Percentiles rank a stretch among this genome's conserved stretches.
Evolutionary conservation across 352 stramenopile genomes (phyloP).

Genomic region (Blastocystis sp.): DNA sequence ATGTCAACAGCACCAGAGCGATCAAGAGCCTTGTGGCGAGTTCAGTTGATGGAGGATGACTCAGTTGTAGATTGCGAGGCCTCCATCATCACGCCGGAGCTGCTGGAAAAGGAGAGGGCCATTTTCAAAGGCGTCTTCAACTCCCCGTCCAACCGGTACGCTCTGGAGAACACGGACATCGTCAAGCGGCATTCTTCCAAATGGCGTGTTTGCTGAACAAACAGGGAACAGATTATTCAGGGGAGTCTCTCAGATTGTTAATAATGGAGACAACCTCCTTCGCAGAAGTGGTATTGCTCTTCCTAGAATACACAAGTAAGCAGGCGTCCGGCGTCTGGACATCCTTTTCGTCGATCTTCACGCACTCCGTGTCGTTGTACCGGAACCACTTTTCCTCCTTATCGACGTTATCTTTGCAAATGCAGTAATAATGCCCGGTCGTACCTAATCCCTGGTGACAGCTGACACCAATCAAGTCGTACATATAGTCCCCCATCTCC

Average conservation of each 20-base stretch:
- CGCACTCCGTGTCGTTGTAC: conserved; percentile 17
- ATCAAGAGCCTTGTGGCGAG: conserved; percentile 43
- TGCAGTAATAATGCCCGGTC: conserved; percentile 12
- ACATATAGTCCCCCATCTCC: conserved; percentile 13
- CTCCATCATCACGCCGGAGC: conserved; percentile 4
- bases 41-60: neutral
- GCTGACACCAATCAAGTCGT: conserved; percentile 46
- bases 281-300: neutral
- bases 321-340: conserved; percentile 4
- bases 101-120: conserved; percentile 10
- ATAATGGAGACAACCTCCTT: neutral
- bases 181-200: conserved; percentile 18
- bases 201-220: conserved; percentile 37
- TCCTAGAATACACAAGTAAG: conserved; percentile 22
- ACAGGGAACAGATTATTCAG: neutral
- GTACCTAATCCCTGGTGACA: neutral
- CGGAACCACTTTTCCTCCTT: conserved; percentile 9
- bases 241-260: neutral
- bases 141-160: conserved; percentile 3
- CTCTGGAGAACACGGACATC: conserved; percentile 40
- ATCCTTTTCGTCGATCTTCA: neutral
- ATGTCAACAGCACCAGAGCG: conserved; percentile 3
- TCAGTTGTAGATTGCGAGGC: conserved; percentile 8
- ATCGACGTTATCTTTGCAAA: conserved; percentile 46
- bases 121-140: conserved; percentile 20